Evolutionary conservation across 2,329 filamentous ascomycete species (phyloP), one percentile per base, ranked within the genome.

Genomic region (Coccinonectria pachysandricola): DNA sequence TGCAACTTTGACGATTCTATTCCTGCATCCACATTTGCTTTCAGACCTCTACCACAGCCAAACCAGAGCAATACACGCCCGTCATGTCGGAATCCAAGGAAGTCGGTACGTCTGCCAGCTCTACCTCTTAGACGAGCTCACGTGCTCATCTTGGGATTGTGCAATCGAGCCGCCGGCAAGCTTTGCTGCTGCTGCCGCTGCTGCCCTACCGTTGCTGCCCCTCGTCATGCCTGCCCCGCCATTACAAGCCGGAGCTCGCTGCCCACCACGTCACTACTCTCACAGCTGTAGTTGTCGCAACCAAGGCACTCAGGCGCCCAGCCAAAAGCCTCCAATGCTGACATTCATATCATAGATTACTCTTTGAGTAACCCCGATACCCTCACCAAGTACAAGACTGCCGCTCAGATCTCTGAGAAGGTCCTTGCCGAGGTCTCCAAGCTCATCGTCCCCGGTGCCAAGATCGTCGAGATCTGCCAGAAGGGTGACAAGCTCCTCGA

Each of bases 361-460:
- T 73, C 82, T 45, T 75, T 95, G 59, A 83, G 77, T 60, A 91
- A 92, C 68, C 84, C 83, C 36, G 83, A 92, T 58, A 95, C 86
- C 49, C 73, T 98, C 49, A 96, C 91, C 64, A 98, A 96, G 72
- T 96, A 96, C 74, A 96, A 94, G 78, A 87, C 82, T 42, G 91
- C 91, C 31, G 88, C 83, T 39, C 71, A 82, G 56, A 96, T 98
- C 62, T 91, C 88, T 26, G 84, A 95, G 59, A 94, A 88, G 67
- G 88, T 93, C 45, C 75, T 98, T 45, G 84, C 86, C 48, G 79
- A 80, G 46, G 88, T 98, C 42, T 65, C 71, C 34, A 66, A 71
- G 56, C 65, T 78, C 38, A 75, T 84, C 54, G 69, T 82, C 35
- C 80, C 88, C 39, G 88, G 85, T 46, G 82, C 79, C 59, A 95